Evolutionary conservation across 441 rosid genomes (phyloP), one percentile per base, ranked within the genome.

Genomic region (Adansonia gregorii): DNA sequence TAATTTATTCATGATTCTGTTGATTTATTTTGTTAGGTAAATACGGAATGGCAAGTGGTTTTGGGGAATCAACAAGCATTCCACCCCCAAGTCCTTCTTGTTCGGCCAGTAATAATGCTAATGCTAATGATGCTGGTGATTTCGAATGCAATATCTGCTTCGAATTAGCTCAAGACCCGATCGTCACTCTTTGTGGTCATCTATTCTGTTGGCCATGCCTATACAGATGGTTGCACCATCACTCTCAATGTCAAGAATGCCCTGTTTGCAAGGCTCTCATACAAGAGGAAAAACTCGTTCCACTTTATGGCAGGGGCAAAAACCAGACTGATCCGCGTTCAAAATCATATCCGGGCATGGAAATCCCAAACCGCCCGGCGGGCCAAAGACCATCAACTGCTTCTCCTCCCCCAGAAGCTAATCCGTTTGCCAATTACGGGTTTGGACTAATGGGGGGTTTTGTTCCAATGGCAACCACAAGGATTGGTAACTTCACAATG

Each of bases 61-160:
- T 73, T 72, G 85, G 79, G 59, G 94, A 89, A 83, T 78, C 89
- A 15, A 82, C 85, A 12, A 84, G 86, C 76, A 22, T 75, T 45
- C 80, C 78, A 0, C 73, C 83, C 8, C 88, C 61, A n/a, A 78
- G 77, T 54, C 76, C 89, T 0, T 80, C 89, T 27, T 85, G 77
- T 77, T 79, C 83, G n/a, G n/a, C n/a, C 45, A 76, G 76, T 6
- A 79, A 75, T 19, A 78, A 78, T 39, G 61, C n/a, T n/a, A n/a
- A n/a, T n/a, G n/a, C 69, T 65, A 88, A 82, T 73, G 97, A 90
- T 67, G 89, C 84, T 7, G 95, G 88, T 39, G 90, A 86, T 85
- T 95, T 93, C 22, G 99, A 95, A 78, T 95, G 99, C 88, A 95
- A 95, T 83, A 95, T 95, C 59, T 95, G 99, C 84, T 91, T 94